phyloP scores from a whole-genome alignment of 257 asterid genomes.

The Jasminum sambac region DNA sequence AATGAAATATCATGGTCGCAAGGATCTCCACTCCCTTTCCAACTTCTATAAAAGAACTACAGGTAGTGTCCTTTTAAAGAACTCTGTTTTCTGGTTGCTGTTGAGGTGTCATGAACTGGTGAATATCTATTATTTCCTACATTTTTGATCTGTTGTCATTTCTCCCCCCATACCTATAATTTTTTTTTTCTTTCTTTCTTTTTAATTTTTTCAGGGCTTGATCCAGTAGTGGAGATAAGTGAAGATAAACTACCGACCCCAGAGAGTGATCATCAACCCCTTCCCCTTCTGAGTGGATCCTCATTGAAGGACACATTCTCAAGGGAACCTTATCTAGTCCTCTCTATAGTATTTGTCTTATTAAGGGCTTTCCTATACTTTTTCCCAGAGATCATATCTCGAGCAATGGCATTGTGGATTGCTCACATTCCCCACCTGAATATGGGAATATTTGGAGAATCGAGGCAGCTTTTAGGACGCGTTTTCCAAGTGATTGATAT shows the following conservation, averaged over 20 bases:
- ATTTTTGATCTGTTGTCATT: not conserved
- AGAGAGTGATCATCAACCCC: slow-evolving; percentile 18
- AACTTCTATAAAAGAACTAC: slow-evolving; percentile 57
- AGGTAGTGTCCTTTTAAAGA: slow-evolving; percentile 42
- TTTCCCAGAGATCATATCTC: slow-evolving; percentile 44
- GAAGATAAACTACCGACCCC: slow-evolving; percentile 29
- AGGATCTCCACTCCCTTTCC: slow-evolving; percentile 51
- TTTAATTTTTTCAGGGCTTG: slow-evolving; percentile 35
- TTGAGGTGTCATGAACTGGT: slow-evolving; percentile 1
- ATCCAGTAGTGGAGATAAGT: slow-evolving; percentile 41
- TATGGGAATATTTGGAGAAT: slow-evolving; percentile 59
- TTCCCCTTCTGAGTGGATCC: slow-evolving; percentile 30
- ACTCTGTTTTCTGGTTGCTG: slow-evolving; percentile 7
- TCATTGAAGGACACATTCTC: slow-evolving; percentile 35
- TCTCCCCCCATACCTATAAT: slow-evolving; percentile 14
- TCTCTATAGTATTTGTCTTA: slow-evolving; percentile 44
- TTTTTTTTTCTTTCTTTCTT: slow-evolving; percentile 4
- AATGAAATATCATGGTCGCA: slow-evolving; percentile 49
- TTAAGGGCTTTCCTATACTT: slow-evolving; percentile 45
- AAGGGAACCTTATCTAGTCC: slow-evolving; percentile 47
- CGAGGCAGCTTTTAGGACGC: slow-evolving; percentile 57
- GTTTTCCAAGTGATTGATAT: slow-evolving; percentile 56
- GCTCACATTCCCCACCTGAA: slow-evolving; percentile 56
- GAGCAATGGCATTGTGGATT: slow-evolving; percentile 47
- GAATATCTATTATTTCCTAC: not conserved